Evolutionary conservation across 2,329 filamentous ascomycete species (phyloP).

Genomic region (Aureobasidium subglaciale): DNA sequence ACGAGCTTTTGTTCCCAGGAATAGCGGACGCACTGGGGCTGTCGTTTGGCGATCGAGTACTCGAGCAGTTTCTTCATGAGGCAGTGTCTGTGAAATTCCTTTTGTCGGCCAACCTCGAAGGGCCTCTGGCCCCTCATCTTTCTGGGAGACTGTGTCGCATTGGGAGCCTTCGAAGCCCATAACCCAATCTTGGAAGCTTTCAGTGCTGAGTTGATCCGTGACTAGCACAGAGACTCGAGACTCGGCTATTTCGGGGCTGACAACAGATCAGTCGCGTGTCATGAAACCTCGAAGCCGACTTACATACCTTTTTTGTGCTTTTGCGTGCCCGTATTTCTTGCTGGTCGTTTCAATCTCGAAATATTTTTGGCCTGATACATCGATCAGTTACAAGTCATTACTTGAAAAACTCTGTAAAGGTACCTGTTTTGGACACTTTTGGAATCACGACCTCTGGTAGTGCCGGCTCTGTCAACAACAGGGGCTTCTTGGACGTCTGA

Average conservation of each 20-base stretch:
- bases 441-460: conserved; percentile 26
- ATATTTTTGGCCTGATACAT: conserved; percentile 13
- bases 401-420: too few species aligned
- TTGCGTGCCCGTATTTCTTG: neutral
- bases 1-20: conserved; percentile 3
- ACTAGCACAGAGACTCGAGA: conserved; percentile 29
- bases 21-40: neutral
- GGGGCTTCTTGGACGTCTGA: conserved; percentile 1
- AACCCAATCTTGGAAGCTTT: conserved; percentile 26
- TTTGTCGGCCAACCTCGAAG: conserved; percentile 15
- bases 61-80: conserved; percentile 22
- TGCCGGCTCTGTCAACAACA: conserved; percentile 5
- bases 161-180: conserved; percentile 17
- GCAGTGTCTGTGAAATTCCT: conserved; percentile 10
- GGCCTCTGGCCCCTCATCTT: conserved; percentile 15
- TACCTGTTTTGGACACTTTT: conserved; percentile 30
- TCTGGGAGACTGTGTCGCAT: neutral
- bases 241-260: conserved; percentile 25
- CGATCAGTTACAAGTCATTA: neutral
- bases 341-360: conserved; percentile 14
- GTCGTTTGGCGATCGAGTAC: neutral
- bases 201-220: conserved; percentile 24
- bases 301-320: neutral
- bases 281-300: neutral
- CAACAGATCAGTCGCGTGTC: neutral